Base-by-base conservation (phyloP, 2,329 filamentous ascomycete species). In the Pyrenophora tritici-repentis region DNA sequence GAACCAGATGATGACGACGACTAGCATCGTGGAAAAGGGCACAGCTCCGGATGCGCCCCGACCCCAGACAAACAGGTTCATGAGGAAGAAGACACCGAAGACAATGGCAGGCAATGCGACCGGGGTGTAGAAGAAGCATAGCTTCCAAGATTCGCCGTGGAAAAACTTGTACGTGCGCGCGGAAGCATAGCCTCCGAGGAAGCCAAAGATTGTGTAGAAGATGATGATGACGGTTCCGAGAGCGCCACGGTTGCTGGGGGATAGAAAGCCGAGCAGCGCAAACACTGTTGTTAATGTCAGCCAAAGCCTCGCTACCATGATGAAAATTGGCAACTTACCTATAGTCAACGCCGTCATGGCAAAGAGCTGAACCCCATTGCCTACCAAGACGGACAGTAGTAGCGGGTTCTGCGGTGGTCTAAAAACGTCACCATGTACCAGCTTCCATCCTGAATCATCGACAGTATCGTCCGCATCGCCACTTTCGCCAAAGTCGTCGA, bases 381-480 rank as follows among this genome's bases (percentile, higher is more conserved):
- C 94, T 35, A 97, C 82, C 57, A 99, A 82, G 6, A 99, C 81
- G 48, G 92, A 92, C 16, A 99, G 82, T 12, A 97, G 79, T 22
- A 99, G 81, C 1, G 92, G 89, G 53, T 89, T 86, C 59, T 87
- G 85, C 3, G 94, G 94, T 9, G 88, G 86, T 49, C 94, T 88
- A 82, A 99, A 99, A 26, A 97, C 93, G 73, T 99, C 94, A 46
- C 94, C 94, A 66, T 99, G 94, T 1, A 99, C 92, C 40, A 99
- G 79, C 76, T 99, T 99, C 94, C 94, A 99, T 55, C 94, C 94
- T 8, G 92, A 97, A 73, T 99, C 94, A 69, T 99, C 94, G 73
- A 96, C 92, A 29, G 92, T 93, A 66, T 97, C 93, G 61, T 97
- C 93, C 5, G 91, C 80, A 8, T 78, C 76, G 8, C 82, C 86